A percentile compares a stretch with the other conserved stretches of the same genome.
phyloP scores from a whole-genome alignment of 2,329 filamentous ascomycete genomes.

The Pyrenochaeta sp. region DNA sequence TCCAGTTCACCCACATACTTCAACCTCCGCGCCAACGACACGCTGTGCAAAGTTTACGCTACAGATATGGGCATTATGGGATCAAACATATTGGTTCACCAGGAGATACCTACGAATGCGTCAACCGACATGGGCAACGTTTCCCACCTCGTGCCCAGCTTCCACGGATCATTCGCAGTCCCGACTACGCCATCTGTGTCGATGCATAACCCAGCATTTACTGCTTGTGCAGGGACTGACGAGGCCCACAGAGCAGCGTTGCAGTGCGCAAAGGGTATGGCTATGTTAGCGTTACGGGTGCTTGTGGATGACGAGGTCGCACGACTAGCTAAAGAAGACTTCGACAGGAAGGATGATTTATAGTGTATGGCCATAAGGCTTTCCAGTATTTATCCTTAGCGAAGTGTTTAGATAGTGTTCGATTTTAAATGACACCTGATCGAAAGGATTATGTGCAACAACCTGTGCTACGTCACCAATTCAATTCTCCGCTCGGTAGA shows the following conservation, averaged over 20 bases:
- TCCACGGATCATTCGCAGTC: constrained; percentile 61
- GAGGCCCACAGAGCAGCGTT: constrained; percentile 53
- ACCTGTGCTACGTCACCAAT: too few relatives aligned
- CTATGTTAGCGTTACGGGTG: constrained; percentile 32
- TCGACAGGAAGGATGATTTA: constrained; percentile 19
- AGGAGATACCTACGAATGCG: constrained; percentile 50
- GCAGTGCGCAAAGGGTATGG: constrained; percentile 58
- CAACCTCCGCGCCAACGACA: constrained; percentile 57
- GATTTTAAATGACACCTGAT: too few relatives aligned
- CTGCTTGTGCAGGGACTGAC: constrained; percentile 53
- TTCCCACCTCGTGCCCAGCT: constrained; percentile 31
- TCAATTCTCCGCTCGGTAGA: too few relatives aligned
- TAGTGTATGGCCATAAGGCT: too few relatives aligned
- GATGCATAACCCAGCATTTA: constrained; percentile 55
- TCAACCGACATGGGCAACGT: constrained; percentile 29
- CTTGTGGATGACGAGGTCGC: constrained; percentile 24
- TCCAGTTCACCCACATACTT: constrained; percentile 53
- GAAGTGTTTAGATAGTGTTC: too few relatives aligned
- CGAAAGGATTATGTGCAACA: too few relatives aligned
- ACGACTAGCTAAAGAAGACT: constrained; percentile 20
- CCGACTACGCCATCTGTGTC: constrained; percentile 48
- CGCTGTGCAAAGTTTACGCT: constrained; percentile 56
- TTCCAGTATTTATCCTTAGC: too few relatives aligned
- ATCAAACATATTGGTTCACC: constrained; percentile 47
- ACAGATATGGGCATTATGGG: constrained; percentile 55